A percentile compares a stretch with the other conserved stretches of the same genome.
Conservation (phyloP, 2,329 filamentous ascomycete species). For the Fusarium transvaalense region DNA sequence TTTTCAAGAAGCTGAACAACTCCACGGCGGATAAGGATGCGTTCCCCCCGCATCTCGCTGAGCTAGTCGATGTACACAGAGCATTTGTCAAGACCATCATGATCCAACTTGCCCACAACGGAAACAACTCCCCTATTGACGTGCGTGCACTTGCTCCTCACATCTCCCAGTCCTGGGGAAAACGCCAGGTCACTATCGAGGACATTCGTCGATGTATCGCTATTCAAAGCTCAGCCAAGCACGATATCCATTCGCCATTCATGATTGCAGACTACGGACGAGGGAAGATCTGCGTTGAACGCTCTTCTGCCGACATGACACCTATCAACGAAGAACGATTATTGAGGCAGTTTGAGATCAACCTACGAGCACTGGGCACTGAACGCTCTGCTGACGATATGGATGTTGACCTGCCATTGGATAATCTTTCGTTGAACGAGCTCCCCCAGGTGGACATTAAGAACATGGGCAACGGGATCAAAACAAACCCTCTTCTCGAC, state of each 20-base stretch:
- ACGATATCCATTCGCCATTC: slow-evolving; percentile 54
- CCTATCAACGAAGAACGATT: slow-evolving; percentile 65
- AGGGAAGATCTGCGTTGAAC: slow-evolving; percentile 70
- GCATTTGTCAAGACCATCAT: slow-evolving; percentile 77
- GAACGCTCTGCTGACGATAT: slow-evolving; percentile 43
- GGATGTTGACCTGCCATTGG: slow-evolving; percentile 44
- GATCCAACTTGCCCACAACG: slow-evolving; percentile 78
- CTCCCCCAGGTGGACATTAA: slow-evolving; percentile 55
- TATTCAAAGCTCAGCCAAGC: slow-evolving; percentile 62
- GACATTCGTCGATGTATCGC: slow-evolving; percentile 77
- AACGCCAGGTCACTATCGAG: slow-evolving; percentile 72
- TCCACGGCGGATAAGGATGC: slow-evolving; percentile 36
- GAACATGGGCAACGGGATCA: slow-evolving; percentile 51
- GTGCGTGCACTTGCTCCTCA: slow-evolving; percentile 71
- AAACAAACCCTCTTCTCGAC: slow-evolving; percentile 68
- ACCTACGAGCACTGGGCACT: slow-evolving; percentile 63
- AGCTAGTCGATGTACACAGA: slow-evolving; percentile 73
- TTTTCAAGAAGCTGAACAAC: slow-evolving; percentile 54
- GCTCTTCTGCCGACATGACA: slow-evolving; percentile 55
- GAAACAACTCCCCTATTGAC: slow-evolving; percentile 71
- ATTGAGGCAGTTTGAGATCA: slow-evolving; percentile 66
- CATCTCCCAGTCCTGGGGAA: slow-evolving; percentile 78
- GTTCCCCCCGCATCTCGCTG: slow-evolving; percentile 66
- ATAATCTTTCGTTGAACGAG: slow-evolving; percentile 64
- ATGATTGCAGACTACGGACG: slow-evolving; percentile 65